Conservation (phyloP, 176 grass and related monocot genomes). For the Oryza longistaminata region DNA sequence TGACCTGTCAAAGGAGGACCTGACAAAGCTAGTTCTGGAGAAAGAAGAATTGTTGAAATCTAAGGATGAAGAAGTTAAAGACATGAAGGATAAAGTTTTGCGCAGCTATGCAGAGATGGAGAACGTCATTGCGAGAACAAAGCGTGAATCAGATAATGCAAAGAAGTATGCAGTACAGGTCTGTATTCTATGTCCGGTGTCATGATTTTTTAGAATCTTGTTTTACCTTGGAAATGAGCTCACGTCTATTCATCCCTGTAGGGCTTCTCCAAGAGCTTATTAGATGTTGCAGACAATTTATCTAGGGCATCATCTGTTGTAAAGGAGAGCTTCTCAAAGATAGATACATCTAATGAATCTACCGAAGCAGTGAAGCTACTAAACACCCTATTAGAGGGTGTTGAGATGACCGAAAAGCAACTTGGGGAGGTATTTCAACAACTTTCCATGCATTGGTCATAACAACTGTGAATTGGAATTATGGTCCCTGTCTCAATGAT, state of each 20-base stretch:
- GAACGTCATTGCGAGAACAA: constrained; percentile 60
- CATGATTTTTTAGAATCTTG: neutral
- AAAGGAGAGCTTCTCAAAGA: constrained; percentile 61
- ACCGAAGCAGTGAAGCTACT: constrained; percentile 53
- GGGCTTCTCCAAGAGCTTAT: constrained; percentile 57
- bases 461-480: neutral
- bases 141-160: constrained; percentile 54
- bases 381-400: constrained; percentile 64
- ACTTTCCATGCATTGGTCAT: neutral
- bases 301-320: constrained; percentile 51
- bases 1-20: constrained; percentile 52
- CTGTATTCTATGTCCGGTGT: neutral
- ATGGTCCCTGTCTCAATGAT: neutral
- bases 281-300: constrained; percentile 67
- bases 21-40: constrained; percentile 62
- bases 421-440: constrained; percentile 52
- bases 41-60: constrained; percentile 56
- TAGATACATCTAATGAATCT: constrained; percentile 55
- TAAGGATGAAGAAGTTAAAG: constrained; percentile 60
- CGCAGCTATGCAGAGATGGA: constrained; percentile 71
- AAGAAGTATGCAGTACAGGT: constrained; percentile 77
- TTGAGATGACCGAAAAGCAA: constrained; percentile 75
- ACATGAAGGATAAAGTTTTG: constrained; percentile 60
- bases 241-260: neutral
- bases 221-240: neutral